Conservation (phyloP, 1,139 yeast species). For the Pichia sp. region DNA sequence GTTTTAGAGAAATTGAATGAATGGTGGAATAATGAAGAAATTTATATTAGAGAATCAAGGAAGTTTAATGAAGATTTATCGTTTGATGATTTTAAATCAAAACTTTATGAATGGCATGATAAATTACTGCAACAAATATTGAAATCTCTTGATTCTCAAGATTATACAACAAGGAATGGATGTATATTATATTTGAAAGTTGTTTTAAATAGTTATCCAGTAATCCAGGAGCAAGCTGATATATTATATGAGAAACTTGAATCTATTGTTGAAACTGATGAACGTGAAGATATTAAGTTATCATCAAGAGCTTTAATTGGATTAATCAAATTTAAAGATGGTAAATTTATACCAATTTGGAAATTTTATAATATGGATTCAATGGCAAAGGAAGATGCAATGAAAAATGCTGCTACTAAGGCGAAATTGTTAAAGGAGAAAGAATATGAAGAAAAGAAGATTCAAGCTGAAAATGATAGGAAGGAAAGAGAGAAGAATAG, state of each 20-base stretch:
- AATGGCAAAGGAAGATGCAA: constrained; percentile 29
- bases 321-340: constrained; percentile 53
- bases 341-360: constrained; percentile 50
- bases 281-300: constrained; percentile 72
- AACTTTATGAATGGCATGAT: constrained; percentile 51
- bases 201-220: constrained; percentile 54
- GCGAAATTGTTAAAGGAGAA: constrained; percentile 14
- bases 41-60: constrained; percentile 27
- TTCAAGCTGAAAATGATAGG: constrained; percentile 11
- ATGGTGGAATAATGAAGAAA: constrained; percentile 35
- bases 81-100: constrained; percentile 36
- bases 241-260: constrained; percentile 42
- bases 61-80: constrained; percentile 23
- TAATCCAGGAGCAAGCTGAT: constrained; percentile 62
- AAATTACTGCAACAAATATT: constrained; percentile 40
- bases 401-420: constrained; percentile 23
- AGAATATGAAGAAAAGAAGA: constrained; percentile 12
- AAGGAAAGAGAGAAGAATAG: constrained; percentile 16
- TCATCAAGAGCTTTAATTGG: constrained; percentile 76
- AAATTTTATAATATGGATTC: constrained; percentile 44
- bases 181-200: constrained; percentile 72
- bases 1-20: constrained; percentile 35
- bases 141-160: constrained; percentile 44
- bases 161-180: constrained; percentile 78
- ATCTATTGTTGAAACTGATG: constrained; percentile 44